These are phyloP conservation scores for Colletotrichum theobromicola DNA, from an alignment of 2,329 filamentous ascomycete species.

Conservation along the genomic window DNA sequence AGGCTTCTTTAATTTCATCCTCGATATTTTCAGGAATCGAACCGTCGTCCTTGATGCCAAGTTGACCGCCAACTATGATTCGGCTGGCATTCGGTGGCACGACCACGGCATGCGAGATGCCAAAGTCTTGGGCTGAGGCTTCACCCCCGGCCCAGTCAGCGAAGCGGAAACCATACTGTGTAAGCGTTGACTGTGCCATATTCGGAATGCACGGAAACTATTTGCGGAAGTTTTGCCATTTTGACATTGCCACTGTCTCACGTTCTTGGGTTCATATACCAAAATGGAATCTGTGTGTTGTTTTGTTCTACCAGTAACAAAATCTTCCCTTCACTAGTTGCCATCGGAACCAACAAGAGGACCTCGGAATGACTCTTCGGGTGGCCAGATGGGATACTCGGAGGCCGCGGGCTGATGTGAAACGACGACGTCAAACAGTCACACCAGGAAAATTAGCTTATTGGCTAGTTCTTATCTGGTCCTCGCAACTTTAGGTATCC, in stretches of 20 bases:
- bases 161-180: not conserved
- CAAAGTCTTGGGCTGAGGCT: not conserved
- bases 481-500: not conserved
- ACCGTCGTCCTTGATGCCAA: not conserved
- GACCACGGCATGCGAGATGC: not conserved
- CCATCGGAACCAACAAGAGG: not conserved
- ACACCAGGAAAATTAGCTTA: not conserved
- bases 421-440: not conserved
- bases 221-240: not conserved
- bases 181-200: not conserved
- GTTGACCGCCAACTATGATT: not conserved
- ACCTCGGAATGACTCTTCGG: not conserved
- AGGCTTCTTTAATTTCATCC: not conserved
- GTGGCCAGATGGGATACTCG: not conserved
- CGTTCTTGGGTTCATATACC: not conserved
- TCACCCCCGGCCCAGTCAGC: not conserved
- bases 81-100: not conserved
- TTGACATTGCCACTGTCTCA: not conserved
- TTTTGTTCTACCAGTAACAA: not conserved
- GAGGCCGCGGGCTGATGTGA: not conserved
- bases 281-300: not conserved
- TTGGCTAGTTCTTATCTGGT: not conserved
- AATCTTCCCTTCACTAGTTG: not conserved
- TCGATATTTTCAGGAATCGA: not conserved
- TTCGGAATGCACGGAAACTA: not conserved